Base-by-base conservation (phyloP, 2,329 filamentous ascomycete species). In the Colletotrichum simmondsii region DNA sequence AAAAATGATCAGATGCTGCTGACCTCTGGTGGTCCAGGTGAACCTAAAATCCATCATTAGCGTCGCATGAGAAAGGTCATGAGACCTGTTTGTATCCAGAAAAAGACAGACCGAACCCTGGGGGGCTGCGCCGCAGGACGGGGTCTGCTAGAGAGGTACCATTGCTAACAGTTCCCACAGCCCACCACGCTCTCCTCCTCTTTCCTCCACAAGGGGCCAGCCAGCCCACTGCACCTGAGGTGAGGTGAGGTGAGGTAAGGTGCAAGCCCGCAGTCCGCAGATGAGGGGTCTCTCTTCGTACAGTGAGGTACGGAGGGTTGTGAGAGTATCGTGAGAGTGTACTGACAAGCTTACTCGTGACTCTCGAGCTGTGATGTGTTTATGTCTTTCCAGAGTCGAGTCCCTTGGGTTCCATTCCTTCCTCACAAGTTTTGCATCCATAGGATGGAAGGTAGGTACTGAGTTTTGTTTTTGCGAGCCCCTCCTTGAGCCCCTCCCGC, bases 1-100 rank as follows among this genome's bases (percentile, higher is more conserved):
- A 63, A 63, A 60, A 65, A 63, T 74, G 70, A 65, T 73, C 65
- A 74, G 70, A 74, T 73, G 70, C 69, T 74, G 72, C 72, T 69
- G 72, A 69, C 64, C 70, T 70, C 46, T 74, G 24, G 65, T 73
- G 70, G 67, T 53, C 70, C 74, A 75, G 68, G 73, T 75, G 74
- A 71, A 67, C 70, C 65, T 74, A 73, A 75, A 73, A 73, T 69
- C 71, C 52, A 64, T 63, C 67, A 52, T 62, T 75, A 75, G 74
- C 74, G 74, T 74, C 49, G 71, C 70, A 74, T 74, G 57, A 57
- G 37, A 26, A 56, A 63, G 74, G 74, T 75, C 74, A 75, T 75
- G 74, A 71, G 74, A 75, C 73, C 74, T 71, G 65, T 66, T 68
- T 73, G 74, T 72, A 73, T 71, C 73, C 70, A 75, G 68, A 74